phyloP scores from a whole-genome alignment of 441 rosid genomes.

The Euphorbia celastroides region DNA sequence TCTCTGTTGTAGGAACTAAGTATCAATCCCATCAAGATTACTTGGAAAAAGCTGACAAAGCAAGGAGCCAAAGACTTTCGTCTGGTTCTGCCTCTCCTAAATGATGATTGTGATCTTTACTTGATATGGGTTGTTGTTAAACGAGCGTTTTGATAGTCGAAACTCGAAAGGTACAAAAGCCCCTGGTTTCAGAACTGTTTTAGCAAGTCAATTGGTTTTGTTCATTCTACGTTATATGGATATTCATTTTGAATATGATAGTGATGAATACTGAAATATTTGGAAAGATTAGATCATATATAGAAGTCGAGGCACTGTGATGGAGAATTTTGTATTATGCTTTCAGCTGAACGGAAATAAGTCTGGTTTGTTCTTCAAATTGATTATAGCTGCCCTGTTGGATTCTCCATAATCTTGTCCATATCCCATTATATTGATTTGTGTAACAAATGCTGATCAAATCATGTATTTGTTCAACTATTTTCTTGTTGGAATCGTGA shows the following conservation, averaged over 20 bases:
- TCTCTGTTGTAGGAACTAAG: slow-evolving; percentile 45
- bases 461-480: no score
- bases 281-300: neutral
- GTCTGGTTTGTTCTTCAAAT: neutral
- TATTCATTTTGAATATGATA: neutral
- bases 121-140: neutral
- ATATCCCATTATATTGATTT: neutral
- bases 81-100: slow-evolving; percentile 38
- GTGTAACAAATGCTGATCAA: neutral
- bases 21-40: slow-evolving; percentile 85
- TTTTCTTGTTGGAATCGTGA: no score
- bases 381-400: neutral
- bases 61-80: slow-evolving; percentile 65
- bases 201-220: neutral
- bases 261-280: neutral
- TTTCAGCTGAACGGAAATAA: neutral
- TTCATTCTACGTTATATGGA: neutral
- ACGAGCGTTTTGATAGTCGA: neutral
- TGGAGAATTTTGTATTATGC: neutral
- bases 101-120: slow-evolving; percentile 19
- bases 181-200: neutral
- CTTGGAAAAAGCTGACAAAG: slow-evolving; percentile 77
- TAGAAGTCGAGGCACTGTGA: neutral
- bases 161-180: neutral
- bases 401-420: neutral